These are phyloP conservation scores for Daldinia sp. DNA, from an alignment of 2,329 filamentous ascomycete genomes.

Conservation along the genomic window DNA sequence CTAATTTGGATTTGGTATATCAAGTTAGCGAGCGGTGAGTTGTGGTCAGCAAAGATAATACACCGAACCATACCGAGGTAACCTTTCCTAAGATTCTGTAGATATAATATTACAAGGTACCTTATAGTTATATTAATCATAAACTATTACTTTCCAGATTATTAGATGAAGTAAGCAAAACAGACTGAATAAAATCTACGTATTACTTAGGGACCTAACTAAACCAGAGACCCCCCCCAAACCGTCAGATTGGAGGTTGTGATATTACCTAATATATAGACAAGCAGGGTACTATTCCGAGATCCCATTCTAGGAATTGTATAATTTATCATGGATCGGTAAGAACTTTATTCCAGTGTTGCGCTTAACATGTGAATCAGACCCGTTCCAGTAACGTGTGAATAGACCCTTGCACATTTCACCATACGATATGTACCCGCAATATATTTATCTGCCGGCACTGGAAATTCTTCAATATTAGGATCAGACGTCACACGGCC, in stretches of 20 bases:
- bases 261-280: not conserved
- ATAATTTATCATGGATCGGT: not conserved
- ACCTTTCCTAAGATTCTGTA: too few species aligned
- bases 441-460: not conserved
- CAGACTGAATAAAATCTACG: not conserved
- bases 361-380: not conserved
- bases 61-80: not conserved
- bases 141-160: not conserved
- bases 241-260: not conserved
- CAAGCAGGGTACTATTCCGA: not conserved
- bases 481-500: not conserved
- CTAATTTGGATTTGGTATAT: not conserved
- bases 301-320: not conserved
- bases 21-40: not conserved
- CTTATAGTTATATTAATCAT: not conserved
- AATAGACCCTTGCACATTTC: not conserved
- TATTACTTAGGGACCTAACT: too few species aligned
- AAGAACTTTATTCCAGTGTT: constrained; percentile 1
- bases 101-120: not conserved
- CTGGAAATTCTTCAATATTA: not conserved
- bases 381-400: not conserved
- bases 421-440: not conserved
- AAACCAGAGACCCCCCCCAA: not conserved
- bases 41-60: not conserved
- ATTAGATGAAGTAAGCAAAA: not conserved